Base-by-base conservation (phyloP, 2,329 filamentous ascomycete genomes). In the Cladophialophora psammophila region DNA sequence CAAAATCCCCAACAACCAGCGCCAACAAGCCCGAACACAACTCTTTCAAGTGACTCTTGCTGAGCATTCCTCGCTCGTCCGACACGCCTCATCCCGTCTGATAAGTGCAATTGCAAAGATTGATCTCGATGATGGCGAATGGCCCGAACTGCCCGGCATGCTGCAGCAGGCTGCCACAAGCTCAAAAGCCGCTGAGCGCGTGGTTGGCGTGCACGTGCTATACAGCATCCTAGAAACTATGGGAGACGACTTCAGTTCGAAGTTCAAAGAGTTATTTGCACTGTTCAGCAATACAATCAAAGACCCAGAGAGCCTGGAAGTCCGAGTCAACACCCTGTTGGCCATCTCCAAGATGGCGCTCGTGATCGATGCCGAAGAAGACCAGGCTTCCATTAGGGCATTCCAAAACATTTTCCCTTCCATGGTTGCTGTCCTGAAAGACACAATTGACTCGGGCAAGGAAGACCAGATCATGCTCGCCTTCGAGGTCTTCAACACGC, bases 401-500 rank as follows among this genome's bases (percentile, higher is more conserved):
- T 91, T 98, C 77, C 92, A 96, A 79, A 84, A 86, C 71, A 88
- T 95, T 64, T 86, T 98, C 67, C 94, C 95, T 10, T 82, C 88
- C 74, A 95, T 98, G 90, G 94, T 98, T 67, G 87, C 89, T 70
- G 92, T 97, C 10, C 86, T 98, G 72, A 95, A 97, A 85, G 86
- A 90, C 70, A 88, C 91, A 32, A 91, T 98, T 66, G 87, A 93
- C 74, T 86, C 87, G 65, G 87, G 87, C 65, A 91, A 97, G 74
- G 94, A 97, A 74, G 94, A 97, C 77, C 90, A 91, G 77, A 90
- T 91, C 73, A 92, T 94, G 84, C 90, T 94, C 77, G 88, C 93
- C 32, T 99, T 98, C 74, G 95, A 98, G 78, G 93, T 97, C 72
- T 97, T 98, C 87, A 95, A 98, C 83, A 95, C 92, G 59, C 90